Evolutionary conservation across 495 filamentous ascomycete genomes (phyloP).

Genomic region (Lichina pygmaea): DNA sequence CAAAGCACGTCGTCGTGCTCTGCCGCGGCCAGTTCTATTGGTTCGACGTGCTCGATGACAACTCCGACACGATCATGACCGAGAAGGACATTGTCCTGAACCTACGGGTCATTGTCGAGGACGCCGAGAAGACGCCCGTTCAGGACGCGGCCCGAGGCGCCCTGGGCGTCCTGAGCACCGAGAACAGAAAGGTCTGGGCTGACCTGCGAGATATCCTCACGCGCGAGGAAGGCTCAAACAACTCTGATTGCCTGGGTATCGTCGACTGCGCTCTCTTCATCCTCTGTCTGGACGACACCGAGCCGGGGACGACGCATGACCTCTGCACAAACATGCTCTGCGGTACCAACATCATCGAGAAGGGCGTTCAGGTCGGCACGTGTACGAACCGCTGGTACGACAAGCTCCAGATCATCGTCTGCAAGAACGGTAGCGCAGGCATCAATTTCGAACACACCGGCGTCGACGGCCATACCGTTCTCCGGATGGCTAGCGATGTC

Average conservation of each 20-base stretch:
- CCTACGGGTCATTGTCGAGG: slow-evolving; percentile 72
- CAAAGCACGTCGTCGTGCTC: slow-evolving; percentile 81
- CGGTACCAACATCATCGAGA: slow-evolving; percentile 71
- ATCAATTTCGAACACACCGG: slow-evolving; percentile 99
- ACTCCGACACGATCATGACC: slow-evolving; percentile 86
- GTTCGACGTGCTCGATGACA: slow-evolving; percentile 93
- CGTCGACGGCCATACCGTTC: slow-evolving; percentile 89
- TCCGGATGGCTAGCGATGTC: slow-evolving; percentile 84
- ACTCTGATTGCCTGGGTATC: slow-evolving; percentile 78
- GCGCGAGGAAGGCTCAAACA: slow-evolving; percentile 67
- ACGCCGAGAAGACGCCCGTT: slow-evolving; percentile 68
- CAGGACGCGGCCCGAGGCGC: slow-evolving; percentile 87
- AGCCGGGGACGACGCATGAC: slow-evolving; percentile 49
- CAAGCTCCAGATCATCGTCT: slow-evolving; percentile 96
- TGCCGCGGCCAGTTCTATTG: slow-evolving; percentile 96
- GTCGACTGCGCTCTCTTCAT: slow-evolving; percentile 88
- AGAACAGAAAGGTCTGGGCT: slow-evolving; percentile 92
- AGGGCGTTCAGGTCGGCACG: slow-evolving; percentile 85
- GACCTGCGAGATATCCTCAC: slow-evolving; percentile 72
- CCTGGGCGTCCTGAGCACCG: slow-evolving; percentile 77
- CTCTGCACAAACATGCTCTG: slow-evolving; percentile 97
- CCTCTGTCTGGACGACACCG: slow-evolving; percentile 75
- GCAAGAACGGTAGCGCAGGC: slow-evolving; percentile 90
- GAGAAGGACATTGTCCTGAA: slow-evolving; percentile 87
- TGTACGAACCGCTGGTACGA: slow-evolving; percentile 99